These are phyloP conservation scores for Dimocarpus longan DNA, from an alignment of 345 rosid species.

Conservation along the genomic window DNA sequence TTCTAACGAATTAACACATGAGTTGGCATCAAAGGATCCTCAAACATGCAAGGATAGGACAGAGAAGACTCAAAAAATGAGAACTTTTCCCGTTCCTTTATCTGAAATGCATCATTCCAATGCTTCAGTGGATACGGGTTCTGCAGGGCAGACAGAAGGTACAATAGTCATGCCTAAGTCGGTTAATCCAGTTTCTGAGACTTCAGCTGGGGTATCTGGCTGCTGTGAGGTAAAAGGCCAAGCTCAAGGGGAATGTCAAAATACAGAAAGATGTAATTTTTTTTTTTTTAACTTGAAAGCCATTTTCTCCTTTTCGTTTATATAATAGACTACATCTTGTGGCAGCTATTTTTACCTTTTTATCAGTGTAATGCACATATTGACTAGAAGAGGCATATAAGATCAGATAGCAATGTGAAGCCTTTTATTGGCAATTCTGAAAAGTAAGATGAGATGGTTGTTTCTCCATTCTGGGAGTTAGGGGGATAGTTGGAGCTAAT, in stretches of 20 bases:
- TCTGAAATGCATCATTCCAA: conserved; percentile 51
- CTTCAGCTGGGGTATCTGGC: conserved; percentile 31
- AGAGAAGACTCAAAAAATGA: conserved; percentile 51
- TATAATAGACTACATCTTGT: background rate
- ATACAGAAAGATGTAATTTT: conserved; percentile 44
- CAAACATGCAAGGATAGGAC: conserved; percentile 31
- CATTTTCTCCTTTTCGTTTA: background rate
- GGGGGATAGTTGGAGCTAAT: background rate
- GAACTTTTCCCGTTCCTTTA: conserved; percentile 71
- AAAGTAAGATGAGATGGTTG: background rate
- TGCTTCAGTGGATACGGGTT: conserved; percentile 36
- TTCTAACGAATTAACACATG: conserved; percentile 23
- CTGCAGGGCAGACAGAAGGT: conserved; percentile 35
- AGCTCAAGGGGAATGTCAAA: conserved; percentile 42
- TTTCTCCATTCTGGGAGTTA: background rate
- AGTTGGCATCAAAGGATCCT: conserved; percentile 19
- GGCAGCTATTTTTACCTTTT: background rate
- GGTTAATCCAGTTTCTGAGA: conserved; percentile 25
- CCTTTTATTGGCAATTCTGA: background rate
- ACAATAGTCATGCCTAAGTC: conserved; percentile 15
- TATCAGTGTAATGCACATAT: background rate
- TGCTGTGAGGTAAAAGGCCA: conserved; percentile 39
- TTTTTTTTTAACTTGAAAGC: conserved; percentile 15
- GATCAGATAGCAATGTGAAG: conserved; percentile 4
- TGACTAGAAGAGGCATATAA: background rate